These are phyloP conservation scores for Stachybotrys echinatus DNA, from an alignment of 2,329 filamentous ascomycete species.

Conservation along the genomic window DNA sequence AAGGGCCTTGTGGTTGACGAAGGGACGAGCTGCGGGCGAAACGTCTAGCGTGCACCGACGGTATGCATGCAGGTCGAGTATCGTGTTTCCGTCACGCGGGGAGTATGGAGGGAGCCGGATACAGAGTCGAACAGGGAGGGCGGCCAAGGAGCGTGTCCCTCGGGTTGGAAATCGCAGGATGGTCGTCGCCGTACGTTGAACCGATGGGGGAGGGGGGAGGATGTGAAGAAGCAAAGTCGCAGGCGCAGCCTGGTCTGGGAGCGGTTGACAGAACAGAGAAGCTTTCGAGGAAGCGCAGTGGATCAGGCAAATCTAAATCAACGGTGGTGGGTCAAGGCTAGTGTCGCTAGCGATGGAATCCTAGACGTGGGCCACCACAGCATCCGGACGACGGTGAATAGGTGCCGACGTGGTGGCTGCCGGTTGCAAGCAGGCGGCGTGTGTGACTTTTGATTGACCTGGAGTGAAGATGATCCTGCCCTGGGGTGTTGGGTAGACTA, in stretches of 20 bases:
- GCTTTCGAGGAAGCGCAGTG: not conserved
- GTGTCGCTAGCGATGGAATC: constrained; percentile 5
- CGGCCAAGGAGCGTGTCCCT: not conserved
- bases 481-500: not conserved
- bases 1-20: not conserved
- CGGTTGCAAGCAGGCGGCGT: not conserved
- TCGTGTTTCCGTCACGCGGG: not conserved
- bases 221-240: not conserved
- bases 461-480: not conserved
- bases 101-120: not conserved
- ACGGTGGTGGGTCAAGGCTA: constrained; percentile 4
- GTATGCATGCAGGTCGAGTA: not conserved
- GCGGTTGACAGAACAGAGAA: not conserved
- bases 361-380: not conserved
- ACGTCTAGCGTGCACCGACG: not conserved
- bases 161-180: not conserved
- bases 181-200: not conserved
- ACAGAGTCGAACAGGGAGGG: not conserved
- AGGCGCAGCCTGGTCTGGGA: not conserved
- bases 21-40: not conserved
- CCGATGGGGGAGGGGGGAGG: not conserved
- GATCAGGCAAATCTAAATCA: not conserved
- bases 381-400: not conserved
- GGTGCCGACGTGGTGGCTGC: not conserved
- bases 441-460: not conserved